phyloP scores from a whole-genome alignment of 306 rosid species.

The Rubus idaeus region DNA sequence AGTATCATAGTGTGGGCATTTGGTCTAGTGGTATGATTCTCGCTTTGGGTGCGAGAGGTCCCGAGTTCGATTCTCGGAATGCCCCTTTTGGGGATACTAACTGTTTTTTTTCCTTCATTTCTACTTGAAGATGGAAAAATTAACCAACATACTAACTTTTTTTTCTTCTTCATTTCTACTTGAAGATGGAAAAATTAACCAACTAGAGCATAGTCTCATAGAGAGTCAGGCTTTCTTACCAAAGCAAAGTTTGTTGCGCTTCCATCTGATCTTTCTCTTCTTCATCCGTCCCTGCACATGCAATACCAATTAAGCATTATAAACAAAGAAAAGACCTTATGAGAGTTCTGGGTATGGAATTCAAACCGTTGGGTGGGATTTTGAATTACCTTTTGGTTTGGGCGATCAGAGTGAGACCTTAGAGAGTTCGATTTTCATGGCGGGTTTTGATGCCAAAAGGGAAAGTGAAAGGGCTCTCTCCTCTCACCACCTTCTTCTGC shows the following conservation, averaged over 20 bases:
- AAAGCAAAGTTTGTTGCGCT: neutral
- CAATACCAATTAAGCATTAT: too few species aligned
- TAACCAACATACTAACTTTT: neutral
- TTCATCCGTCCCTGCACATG: neutral
- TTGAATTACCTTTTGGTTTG: neutral
- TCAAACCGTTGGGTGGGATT: neutral
- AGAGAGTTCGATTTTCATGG: too few species aligned
- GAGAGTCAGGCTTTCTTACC: neutral
- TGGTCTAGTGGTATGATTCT: constrained; percentile 18
- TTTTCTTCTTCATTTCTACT: neutral
- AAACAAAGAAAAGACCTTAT: too few species aligned
- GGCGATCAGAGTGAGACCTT: neutral
- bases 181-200: neutral
- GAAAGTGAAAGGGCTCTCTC: neutral
- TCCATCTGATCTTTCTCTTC: neutral
- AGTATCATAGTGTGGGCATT: neutral
- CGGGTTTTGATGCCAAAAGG: neutral
- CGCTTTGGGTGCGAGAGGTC: constrained; percentile 18
- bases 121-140: neutral
- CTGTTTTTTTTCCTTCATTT: neutral
- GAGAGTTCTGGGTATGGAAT: too few species aligned
- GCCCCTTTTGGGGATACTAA: neutral
- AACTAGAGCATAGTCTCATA: neutral
- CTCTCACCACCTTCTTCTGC: neutral
- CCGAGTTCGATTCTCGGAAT: constrained; percentile 15